These are phyloP conservation scores for Penicillium bialowiezense DNA, from an alignment of 495 filamentous ascomycete species.

Conservation along the genomic window DNA sequence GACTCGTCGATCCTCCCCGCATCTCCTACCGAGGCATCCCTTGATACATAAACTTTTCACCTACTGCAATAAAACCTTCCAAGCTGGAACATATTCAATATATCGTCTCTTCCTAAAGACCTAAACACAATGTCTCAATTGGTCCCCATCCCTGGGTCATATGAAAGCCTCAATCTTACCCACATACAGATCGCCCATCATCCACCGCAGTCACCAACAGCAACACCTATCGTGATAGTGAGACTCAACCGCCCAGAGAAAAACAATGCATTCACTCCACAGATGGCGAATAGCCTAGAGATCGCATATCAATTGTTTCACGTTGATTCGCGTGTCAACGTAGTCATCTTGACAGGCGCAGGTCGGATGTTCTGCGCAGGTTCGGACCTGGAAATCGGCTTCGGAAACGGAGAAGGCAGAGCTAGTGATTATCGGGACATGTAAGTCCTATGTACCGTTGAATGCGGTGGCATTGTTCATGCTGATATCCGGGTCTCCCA, in stretches of 20 bases:
- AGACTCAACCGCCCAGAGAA: conserved; percentile 53
- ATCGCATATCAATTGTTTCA: conserved; percentile 49
- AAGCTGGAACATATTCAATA: background rate
- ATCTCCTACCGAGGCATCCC: background rate
- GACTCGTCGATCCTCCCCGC: background rate
- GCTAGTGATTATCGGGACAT: conserved; percentile 22
- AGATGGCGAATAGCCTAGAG: conserved; percentile 52
- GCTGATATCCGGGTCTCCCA: background rate
- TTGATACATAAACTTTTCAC: background rate
- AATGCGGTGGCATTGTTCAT: too few relatives aligned
- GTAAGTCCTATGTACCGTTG: too few relatives aligned
- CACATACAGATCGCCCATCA: conserved; percentile 51
- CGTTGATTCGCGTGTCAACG: conserved; percentile 49
- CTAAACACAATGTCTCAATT: background rate
- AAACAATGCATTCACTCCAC: conserved; percentile 56
- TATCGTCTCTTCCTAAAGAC: background rate
- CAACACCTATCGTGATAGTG: conserved; percentile 51
- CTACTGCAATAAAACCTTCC: background rate
- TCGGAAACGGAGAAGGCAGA: conserved; percentile 29
- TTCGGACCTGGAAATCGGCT: conserved; percentile 52
- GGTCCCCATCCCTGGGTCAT: conserved; percentile 23
- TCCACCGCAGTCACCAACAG: conserved; percentile 36
- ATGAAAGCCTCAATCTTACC: conserved; percentile 36
- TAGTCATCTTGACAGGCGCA: conserved; percentile 52
- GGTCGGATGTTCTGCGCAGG: conserved; percentile 60